phyloP scores from a whole-genome alignment of 768 basidiomycete genomes.

The Hebeloma cylindrosporum region DNA sequence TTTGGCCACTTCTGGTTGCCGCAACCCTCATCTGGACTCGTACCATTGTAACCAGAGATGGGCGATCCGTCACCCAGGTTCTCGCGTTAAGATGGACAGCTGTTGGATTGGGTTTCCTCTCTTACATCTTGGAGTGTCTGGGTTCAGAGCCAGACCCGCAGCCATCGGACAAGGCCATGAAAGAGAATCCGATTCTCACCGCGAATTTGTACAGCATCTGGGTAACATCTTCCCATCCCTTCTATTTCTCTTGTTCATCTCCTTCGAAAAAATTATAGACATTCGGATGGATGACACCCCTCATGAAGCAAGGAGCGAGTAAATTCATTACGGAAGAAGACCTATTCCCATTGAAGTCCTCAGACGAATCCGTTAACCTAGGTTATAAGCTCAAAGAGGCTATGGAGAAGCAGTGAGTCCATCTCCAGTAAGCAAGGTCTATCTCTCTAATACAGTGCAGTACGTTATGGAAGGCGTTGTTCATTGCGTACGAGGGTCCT shows the following conservation, averaged over 20 bases:
- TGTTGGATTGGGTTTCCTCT: conserved; percentile 45
- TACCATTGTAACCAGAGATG: conserved; percentile 41
- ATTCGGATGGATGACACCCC: conserved; percentile 84
- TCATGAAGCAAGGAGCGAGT: conserved; percentile 67
- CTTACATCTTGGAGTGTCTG: conserved; percentile 66
- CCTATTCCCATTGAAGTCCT: conserved; percentile 67
- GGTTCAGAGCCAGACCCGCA: conserved; percentile 57
- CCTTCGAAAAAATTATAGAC: conserved; percentile 37
- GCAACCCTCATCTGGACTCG: conserved; percentile 57
- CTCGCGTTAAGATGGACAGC: conserved; percentile 46
- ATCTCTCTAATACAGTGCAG: conserved; percentile 30
- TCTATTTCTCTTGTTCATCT: not conserved
- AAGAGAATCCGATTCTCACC: conserved; percentile 69
- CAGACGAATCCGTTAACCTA: conserved; percentile 71
- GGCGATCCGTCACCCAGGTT: conserved; percentile 34
- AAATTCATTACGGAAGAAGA: conserved; percentile 82
- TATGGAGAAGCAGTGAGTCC: conserved; percentile 59
- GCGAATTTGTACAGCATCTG: conserved; percentile 83
- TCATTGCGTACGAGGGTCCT: conserved; percentile 75
- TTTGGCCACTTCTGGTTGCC: conserved; percentile 72
- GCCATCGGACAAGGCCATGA: conserved; percentile 33
- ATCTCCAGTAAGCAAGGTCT: not conserved
- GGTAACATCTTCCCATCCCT: conserved; percentile 35
- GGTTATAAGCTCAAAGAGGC: conserved; percentile 59
- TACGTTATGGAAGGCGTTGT: conserved; percentile 72